Percentiles rank a stretch among this genome's conserved stretches.
Evolutionary conservation across 306 rosid genomes (phyloP).

Genomic region (Prinsepia uniflora): DNA sequence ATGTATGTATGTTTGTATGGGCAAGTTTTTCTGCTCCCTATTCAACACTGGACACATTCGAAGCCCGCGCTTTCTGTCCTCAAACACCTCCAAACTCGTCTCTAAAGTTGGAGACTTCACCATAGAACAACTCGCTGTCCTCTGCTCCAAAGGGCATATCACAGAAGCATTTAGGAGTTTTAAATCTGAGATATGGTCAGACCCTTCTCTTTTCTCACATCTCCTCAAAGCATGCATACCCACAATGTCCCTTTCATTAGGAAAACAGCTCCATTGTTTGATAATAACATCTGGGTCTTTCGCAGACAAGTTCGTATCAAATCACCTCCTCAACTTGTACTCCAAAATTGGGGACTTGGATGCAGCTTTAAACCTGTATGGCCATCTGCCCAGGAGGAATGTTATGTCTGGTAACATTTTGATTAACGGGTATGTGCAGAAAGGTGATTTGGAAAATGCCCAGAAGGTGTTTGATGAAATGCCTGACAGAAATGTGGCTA

Average conservation of each 20-base stretch:
- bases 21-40: conserved; percentile 33
- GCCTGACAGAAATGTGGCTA: conserved; percentile 74
- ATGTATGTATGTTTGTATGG: conserved; percentile 30
- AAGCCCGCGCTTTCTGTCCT: conserved; percentile 31
- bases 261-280: conserved; percentile 71
- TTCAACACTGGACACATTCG: conserved; percentile 21
- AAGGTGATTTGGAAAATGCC: conserved; percentile 52
- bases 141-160: conserved; percentile 52
- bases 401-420: conserved; percentile 81
- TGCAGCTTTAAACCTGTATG: conserved; percentile 50
- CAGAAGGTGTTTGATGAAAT: conserved; percentile 65
- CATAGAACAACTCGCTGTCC: conserved; percentile 35
- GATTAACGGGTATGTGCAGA: conserved; percentile 55
- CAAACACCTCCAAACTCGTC: conserved; percentile 24
- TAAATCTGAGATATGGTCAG: conserved; percentile 46
- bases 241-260: conserved; percentile 45
- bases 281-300: conserved; percentile 68
- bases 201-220: conserved; percentile 66
- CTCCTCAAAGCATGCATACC: conserved; percentile 66
- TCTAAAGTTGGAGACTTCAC: not conserved
- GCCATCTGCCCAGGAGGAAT: conserved; percentile 51
- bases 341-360: conserved; percentile 54
- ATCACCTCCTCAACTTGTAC: conserved; percentile 76
- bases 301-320: conserved; percentile 64
- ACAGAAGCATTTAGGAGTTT: conserved; percentile 56